Evolutionary conservation across 2,329 filamentous ascomycete genomes (phyloP).

Genomic region (Cercospora citrullina): DNA sequence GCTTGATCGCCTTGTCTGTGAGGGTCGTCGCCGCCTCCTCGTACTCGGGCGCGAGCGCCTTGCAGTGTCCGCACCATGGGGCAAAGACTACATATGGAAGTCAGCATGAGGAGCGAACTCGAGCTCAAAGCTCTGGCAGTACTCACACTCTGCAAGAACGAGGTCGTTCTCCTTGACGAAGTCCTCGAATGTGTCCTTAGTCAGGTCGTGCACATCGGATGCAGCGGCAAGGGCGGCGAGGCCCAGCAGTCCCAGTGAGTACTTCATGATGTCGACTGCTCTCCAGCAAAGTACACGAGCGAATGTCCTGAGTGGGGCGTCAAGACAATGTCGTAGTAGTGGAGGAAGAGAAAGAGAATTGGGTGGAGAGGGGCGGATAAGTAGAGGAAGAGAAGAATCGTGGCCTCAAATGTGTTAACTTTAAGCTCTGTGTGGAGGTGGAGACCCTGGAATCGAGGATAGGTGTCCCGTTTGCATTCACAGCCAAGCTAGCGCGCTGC

Average conservation of each 20-base stretch:
- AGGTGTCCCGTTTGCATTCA: neutral
- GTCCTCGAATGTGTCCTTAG: slow-evolving; percentile 79
- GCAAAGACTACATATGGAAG: slow-evolving; percentile 68
- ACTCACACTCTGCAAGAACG: slow-evolving; percentile 90
- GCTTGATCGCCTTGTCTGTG: slow-evolving; percentile 83
- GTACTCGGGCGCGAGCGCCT: slow-evolving; percentile 91
- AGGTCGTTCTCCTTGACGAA: slow-evolving; percentile 85
- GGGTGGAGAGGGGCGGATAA: neutral
- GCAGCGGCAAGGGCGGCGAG: slow-evolving; percentile 62
- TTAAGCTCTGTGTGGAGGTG: neutral
- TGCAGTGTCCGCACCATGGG: slow-evolving; percentile 98
- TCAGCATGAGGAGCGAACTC: slow-evolving; percentile 5
- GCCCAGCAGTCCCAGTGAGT: slow-evolving; percentile 45
- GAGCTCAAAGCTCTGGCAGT: slow-evolving; percentile 7
- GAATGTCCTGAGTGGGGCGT: slow-evolving; percentile 1
- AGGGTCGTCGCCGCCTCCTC: slow-evolving; percentile 80
- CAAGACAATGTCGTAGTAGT: neutral
- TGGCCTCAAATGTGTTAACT: neutral
- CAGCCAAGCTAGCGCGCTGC: neutral
- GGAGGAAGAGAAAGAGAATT: neutral
- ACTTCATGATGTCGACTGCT: slow-evolving; percentile 27
- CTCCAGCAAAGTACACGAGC: neutral
- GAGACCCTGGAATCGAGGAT: slow-evolving; percentile 1
- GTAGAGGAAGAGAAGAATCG: neutral
- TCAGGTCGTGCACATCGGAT: slow-evolving; percentile 73